phyloP scores from a whole-genome alignment of 805 yeast species.

The Brettanomyces sp. region DNA sequence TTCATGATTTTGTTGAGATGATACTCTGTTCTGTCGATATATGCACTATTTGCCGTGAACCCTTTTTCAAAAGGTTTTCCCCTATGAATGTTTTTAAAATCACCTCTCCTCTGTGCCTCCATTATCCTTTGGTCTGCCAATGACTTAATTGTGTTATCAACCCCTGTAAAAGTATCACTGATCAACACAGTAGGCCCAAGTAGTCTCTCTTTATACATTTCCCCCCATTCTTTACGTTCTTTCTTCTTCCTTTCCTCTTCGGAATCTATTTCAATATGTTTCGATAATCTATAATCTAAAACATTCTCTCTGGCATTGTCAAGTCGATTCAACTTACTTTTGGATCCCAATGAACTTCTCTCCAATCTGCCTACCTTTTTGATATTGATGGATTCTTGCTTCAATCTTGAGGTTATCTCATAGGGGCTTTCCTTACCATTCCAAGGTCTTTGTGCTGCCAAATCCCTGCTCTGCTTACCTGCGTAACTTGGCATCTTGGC shows the following conservation, averaged over 20 bases:
- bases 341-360: not conserved
- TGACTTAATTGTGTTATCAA: constrained; percentile 47
- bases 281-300: constrained; percentile 51
- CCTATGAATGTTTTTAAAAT: constrained; percentile 51
- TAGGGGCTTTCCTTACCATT: constrained; percentile 39
- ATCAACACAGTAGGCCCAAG: constrained; percentile 46
- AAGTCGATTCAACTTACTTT: constrained; percentile 30
- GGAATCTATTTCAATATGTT: constrained; percentile 16
- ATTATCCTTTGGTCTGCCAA: constrained; percentile 71
- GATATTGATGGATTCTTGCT: constrained; percentile 34
- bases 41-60: constrained; percentile 37
- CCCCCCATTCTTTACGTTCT: constrained; percentile 43
- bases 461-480: constrained; percentile 32
- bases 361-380: not conserved
- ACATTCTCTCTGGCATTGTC: constrained; percentile 55
- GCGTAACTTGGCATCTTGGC: constrained; percentile 36
- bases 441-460: constrained; percentile 51
- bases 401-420: constrained; percentile 46
- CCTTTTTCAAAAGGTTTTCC: constrained; percentile 48
- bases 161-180: constrained; percentile 30
- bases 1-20: constrained; percentile 70
- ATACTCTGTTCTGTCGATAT: constrained; percentile 60
- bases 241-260: constrained; percentile 10
- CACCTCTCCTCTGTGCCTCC: constrained; percentile 65
- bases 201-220: constrained; percentile 54